Evolutionary conservation across 441 rosid species (phyloP).

Genomic region (Populus trichocarpa): DNA sequence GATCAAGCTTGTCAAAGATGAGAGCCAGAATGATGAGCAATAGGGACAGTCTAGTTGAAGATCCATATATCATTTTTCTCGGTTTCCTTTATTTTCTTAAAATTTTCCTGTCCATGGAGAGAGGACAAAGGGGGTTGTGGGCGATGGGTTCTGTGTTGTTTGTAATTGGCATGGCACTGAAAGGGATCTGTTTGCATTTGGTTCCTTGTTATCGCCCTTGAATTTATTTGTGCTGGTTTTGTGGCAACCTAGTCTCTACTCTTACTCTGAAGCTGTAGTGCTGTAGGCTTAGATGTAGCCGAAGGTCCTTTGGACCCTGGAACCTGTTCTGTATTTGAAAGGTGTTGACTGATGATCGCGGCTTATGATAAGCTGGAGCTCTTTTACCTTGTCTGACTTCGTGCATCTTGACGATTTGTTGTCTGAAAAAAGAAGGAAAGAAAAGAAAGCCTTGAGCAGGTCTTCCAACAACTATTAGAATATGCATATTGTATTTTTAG

Average conservation of each 20-base stretch:
- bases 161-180: not conserved
- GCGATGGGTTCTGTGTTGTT: not conserved
- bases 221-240: not conserved
- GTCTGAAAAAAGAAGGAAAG: not conserved
- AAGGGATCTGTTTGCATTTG: not conserved
- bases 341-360: not conserved
- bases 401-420: not conserved
- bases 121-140: not conserved
- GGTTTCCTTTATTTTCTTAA: not conserved
- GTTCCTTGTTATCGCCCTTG: not conserved
- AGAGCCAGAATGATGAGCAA: conserved; percentile 65
- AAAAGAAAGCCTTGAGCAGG: not conserved
- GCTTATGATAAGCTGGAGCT: not conserved
- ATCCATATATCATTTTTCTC: not conserved
- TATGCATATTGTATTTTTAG: not conserved
- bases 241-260: not conserved
- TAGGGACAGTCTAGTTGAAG: conserved; percentile 3
- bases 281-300: not conserved
- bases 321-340: not conserved
- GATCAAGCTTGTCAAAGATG: conserved; percentile 95
- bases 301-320: not conserved
- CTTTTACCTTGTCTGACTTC: not conserved
- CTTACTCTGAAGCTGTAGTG: not conserved
- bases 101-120: not conserved
- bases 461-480: not conserved